Evolutionary conservation across 345 rosid species (phyloP).

Genomic region (Litchi chinensis): DNA sequence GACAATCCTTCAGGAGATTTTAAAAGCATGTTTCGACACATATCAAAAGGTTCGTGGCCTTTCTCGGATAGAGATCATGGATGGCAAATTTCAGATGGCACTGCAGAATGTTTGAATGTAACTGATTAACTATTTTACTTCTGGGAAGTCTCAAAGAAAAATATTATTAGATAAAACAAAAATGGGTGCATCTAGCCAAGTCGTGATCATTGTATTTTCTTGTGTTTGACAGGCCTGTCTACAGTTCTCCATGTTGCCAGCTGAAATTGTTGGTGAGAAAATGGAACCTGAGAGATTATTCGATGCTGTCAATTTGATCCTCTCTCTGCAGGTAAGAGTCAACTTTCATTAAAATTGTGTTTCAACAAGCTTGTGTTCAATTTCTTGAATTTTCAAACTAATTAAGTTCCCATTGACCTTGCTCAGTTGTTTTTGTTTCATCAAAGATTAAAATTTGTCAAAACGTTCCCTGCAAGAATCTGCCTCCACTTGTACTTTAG

Average conservation of each 20-base stretch:
- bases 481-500: no score
- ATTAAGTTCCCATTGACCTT: no score
- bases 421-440: no score
- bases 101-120: conserved; percentile 50
- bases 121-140: background rate
- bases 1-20: conserved; percentile 52
- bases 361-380: background rate
- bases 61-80: conserved; percentile 57
- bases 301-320: conserved; percentile 56
- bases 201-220: background rate
- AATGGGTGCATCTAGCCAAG: background rate
- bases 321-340: conserved; percentile 50
- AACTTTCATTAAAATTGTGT: no score
- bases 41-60: conserved; percentile 53
- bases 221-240: conserved; percentile 40
- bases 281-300: conserved; percentile 42
- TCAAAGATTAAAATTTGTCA: no score
- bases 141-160: no score
- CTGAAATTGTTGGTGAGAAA: conserved; percentile 52
- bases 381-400: no score
- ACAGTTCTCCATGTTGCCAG: conserved; percentile 42
- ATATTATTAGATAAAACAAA: no score
- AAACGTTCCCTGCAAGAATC: no score
- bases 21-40: conserved; percentile 36
- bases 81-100: conserved; percentile 54